These are phyloP conservation scores for Neofusicoccum umdonicola DNA, from an alignment of 2,329 filamentous ascomycete genomes.

Conservation along the genomic window DNA sequence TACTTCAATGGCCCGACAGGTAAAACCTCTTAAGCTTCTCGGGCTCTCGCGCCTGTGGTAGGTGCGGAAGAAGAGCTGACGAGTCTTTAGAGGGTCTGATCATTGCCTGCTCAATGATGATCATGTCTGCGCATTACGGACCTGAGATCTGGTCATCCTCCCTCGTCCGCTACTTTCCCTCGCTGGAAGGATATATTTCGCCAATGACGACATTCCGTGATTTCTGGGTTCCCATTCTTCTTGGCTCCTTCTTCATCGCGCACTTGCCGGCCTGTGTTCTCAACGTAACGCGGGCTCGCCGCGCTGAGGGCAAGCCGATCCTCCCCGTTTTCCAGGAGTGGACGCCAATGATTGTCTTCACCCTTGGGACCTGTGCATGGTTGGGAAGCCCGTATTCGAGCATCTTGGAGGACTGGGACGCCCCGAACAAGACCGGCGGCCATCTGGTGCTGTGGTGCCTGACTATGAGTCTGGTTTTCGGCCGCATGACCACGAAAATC, in stretches of 20 bases:
- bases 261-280: constrained; percentile 88
- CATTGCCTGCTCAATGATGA: constrained; percentile 83
- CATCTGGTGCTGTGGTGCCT: constrained; percentile 89
- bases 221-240: constrained; percentile 70
- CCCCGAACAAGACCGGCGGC: constrained; percentile 48
- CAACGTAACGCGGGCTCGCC: constrained; percentile 78
- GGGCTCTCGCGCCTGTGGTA: neutral
- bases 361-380: constrained; percentile 73
- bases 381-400: constrained; percentile 85
- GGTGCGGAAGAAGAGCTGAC: neutral
- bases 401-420: constrained; percentile 60
- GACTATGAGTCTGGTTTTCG: constrained; percentile 95
- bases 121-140: constrained; percentile 81
- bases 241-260: constrained; percentile 46
- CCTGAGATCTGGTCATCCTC: constrained; percentile 81
- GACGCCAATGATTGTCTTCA: constrained; percentile 85
- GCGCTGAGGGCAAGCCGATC: constrained; percentile 68
- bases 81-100: constrained; percentile 70
- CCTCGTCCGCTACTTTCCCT: constrained; percentile 56
- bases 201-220: constrained; percentile 77
- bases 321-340: constrained; percentile 87
- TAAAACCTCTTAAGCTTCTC: constrained; percentile 21
- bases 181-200: constrained; percentile 55
- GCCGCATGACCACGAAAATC: constrained; percentile 97
- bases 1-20: constrained; percentile 92